phyloP scores from a whole-genome alignment of 306 rosid species.

The Hippophae rhamnoides region DNA sequence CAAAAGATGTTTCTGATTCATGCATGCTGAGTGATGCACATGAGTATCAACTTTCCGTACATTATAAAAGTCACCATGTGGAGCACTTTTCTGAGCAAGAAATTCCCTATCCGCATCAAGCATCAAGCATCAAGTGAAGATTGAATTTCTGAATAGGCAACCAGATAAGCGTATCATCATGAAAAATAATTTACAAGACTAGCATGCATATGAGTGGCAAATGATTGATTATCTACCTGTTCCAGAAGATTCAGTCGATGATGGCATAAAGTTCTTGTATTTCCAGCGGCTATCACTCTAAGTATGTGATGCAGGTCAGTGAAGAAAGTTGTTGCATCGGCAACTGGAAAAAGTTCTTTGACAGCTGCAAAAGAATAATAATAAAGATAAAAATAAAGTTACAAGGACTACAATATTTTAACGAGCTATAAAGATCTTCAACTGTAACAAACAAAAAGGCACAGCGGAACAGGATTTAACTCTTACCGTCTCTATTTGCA shows the following conservation, averaged over 20 bases:
- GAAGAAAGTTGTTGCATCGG: slow-evolving; percentile 93
- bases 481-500: slow-evolving; percentile 64
- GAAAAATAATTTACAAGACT: background rate
- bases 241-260: slow-evolving; percentile 93
- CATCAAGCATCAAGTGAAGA: slow-evolving; percentile 98
- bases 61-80: slow-evolving; percentile 97
- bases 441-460: slow-evolving; percentile 11
- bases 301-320: slow-evolving; percentile 95
- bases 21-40: slow-evolving; percentile 99
- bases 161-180: slow-evolving; percentile 22
- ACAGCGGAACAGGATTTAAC: background rate
- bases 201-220: too few relatives aligned
- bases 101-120: slow-evolving; percentile 95
- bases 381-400: slow-evolving; percentile 4
- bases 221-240: slow-evolving; percentile 38
- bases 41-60: slow-evolving; percentile 98
- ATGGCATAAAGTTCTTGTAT: slow-evolving; percentile 91
- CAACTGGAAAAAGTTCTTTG: slow-evolving; percentile 93
- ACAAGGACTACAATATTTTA: too few relatives aligned
- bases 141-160: slow-evolving; percentile 73
- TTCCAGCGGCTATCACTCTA: slow-evolving; percentile 90
- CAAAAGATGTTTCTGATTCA: slow-evolving; percentile 97
- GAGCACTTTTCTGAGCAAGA: slow-evolving; percentile 98
- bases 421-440: background rate
- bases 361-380: slow-evolving; percentile 38